Evolutionary conservation across 1,284 basidiomycete genomes (phyloP).

Genomic region (Rhodotorula sp.): DNA sequence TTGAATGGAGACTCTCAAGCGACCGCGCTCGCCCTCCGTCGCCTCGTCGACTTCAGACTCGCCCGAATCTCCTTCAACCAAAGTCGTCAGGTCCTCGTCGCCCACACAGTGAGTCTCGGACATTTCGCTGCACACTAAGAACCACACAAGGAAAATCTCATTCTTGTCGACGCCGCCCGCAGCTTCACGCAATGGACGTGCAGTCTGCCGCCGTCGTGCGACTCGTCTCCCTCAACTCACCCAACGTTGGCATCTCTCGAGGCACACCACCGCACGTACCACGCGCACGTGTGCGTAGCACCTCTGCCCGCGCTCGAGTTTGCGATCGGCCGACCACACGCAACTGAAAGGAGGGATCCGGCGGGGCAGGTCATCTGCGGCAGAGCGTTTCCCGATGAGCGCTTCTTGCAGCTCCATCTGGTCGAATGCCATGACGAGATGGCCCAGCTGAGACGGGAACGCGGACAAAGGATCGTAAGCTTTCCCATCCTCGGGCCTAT

Average conservation of each 20-base stretch:
- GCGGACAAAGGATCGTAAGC: constrained; percentile 79
- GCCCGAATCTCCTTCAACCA: not conserved
- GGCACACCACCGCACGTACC: constrained; percentile 73
- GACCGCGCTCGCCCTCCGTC: not conserved
- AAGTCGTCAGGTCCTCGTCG: constrained; percentile 10
- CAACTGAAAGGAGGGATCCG: not conserved
- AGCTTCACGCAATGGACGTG: constrained; percentile 53
- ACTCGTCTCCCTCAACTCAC: constrained; percentile 59
- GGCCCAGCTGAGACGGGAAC: constrained; percentile 66
- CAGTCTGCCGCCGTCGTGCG: constrained; percentile 76
- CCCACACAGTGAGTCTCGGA: not conserved
- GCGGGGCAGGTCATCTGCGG: constrained; percentile 55
- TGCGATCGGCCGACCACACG: not conserved
- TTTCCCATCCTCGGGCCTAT: not conserved
- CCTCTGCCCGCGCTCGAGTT: constrained; percentile 6
- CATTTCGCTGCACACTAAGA: not conserved
- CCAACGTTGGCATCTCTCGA: constrained; percentile 66
- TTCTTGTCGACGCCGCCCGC: not conserved
- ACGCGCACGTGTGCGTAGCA: constrained; percentile 72
- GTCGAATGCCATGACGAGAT: constrained; percentile 84
- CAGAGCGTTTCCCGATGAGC: constrained; percentile 79
- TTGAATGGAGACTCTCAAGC: not conserved
- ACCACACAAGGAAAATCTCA: not conserved
- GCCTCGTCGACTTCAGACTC: not conserved
- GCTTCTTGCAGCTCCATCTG: constrained; percentile 75